Evolutionary conservation across 2,329 filamentous ascomycete genomes (phyloP).

Genomic region (Elsinoe batatas): DNA sequence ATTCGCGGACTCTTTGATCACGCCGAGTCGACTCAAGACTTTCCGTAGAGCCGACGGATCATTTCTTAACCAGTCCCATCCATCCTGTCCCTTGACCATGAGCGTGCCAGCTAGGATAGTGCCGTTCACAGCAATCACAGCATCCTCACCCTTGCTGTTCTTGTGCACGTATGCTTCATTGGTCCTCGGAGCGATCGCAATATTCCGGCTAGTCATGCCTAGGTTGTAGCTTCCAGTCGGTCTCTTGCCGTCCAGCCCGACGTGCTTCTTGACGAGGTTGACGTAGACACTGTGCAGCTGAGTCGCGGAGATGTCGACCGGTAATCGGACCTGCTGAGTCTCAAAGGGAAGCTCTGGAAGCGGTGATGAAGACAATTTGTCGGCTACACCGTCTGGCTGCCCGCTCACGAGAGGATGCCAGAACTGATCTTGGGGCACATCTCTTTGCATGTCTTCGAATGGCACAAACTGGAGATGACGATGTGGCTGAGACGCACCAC

Average conservation of each 20-base stretch:
- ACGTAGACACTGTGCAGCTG: background rate
- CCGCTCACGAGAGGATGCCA: slow-evolving; percentile 41
- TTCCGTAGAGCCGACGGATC: slow-evolving; percentile 33
- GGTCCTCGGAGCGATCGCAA: slow-evolving; percentile 45
- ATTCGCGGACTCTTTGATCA: slow-evolving; percentile 19
- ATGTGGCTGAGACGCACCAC: slow-evolving; percentile 62
- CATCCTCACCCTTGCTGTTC: slow-evolving; percentile 29
- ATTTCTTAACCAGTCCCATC: slow-evolving; percentile 41
- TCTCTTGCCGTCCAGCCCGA: background rate
- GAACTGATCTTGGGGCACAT: slow-evolving; percentile 17
- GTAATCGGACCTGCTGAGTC: background rate
- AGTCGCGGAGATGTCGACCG: background rate
- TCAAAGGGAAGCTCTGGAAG: slow-evolving; percentile 9
- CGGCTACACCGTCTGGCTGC: slow-evolving; percentile 16
- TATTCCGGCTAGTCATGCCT: slow-evolving; percentile 44
- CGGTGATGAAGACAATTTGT: slow-evolving; percentile 25
- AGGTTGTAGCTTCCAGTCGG: slow-evolving; percentile 45
- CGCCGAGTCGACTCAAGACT: slow-evolving; percentile 36
- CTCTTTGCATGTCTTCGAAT: slow-evolving; percentile 49
- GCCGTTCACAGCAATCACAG: slow-evolving; percentile 44
- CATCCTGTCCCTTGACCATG: slow-evolving; percentile 47
- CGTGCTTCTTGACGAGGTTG: background rate
- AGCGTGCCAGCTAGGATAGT: slow-evolving; percentile 48
- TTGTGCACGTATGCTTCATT: slow-evolving; percentile 36
- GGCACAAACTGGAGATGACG: slow-evolving; percentile 64